phyloP scores from a whole-genome alignment of 1,284 basidiomycete species.

The Boletus semigastroideus region DNA sequence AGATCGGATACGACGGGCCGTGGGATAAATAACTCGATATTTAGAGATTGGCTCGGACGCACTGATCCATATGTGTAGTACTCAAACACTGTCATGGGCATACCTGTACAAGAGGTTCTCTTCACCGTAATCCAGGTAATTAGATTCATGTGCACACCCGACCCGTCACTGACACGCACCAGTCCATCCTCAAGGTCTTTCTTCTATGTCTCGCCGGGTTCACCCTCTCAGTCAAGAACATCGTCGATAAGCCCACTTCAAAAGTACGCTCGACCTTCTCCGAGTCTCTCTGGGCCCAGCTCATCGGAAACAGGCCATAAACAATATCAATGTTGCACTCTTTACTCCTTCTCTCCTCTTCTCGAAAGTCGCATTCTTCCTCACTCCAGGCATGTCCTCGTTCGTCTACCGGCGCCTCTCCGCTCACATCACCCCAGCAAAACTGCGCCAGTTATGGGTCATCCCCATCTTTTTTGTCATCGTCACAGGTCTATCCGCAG shows the following conservation, averaged over 20 bases:
- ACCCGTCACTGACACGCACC: slow-evolving; percentile 7
- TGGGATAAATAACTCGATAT: too few relatives aligned
- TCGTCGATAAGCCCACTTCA: slow-evolving; percentile 89
- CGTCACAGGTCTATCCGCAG: slow-evolving; percentile 66
- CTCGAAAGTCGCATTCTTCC: slow-evolving; percentile 87
- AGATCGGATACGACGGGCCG: too few relatives aligned
- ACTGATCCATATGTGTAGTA: too few relatives aligned
- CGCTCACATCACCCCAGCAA: slow-evolving; percentile 44
- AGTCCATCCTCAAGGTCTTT: slow-evolving; percentile 92
- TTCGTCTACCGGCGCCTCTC: not conserved
- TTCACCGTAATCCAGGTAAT: slow-evolving; percentile 30
- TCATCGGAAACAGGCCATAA: slow-evolving; percentile 57
- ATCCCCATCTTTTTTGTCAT: slow-evolving; percentile 75
- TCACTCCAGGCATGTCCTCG: slow-evolving; percentile 56
- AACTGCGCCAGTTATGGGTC: slow-evolving; percentile 87
- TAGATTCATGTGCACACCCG: too few relatives aligned
- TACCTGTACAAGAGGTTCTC: slow-evolving; percentile 18
- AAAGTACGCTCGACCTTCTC: slow-evolving; percentile 49
- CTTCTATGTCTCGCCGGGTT: slow-evolving; percentile 86
- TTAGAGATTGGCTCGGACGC: too few relatives aligned
- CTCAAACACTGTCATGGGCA: not conserved
- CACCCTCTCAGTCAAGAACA: slow-evolving; percentile 73
- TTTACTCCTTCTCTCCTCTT: slow-evolving; percentile 93
- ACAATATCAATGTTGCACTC: slow-evolving; percentile 79
- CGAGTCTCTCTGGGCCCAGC: not conserved